Evolutionary conservation across 2,329 filamentous ascomycete genomes (phyloP).

Genomic region (Xylariaceae sp.): DNA sequence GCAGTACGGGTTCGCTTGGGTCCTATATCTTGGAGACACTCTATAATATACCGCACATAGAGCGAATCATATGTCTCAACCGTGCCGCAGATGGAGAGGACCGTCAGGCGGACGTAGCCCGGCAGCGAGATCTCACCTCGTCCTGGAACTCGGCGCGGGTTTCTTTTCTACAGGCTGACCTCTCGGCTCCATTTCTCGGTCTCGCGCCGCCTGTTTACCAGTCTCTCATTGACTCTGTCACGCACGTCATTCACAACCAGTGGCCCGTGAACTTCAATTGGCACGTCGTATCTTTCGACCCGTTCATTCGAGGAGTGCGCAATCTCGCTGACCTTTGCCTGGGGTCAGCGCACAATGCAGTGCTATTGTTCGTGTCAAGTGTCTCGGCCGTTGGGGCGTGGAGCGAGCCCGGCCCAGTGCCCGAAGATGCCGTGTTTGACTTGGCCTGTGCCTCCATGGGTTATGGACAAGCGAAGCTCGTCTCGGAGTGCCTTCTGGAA

Average conservation of each 20-base stretch:
- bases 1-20: conserved; percentile 48
- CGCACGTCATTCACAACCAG: conserved; percentile 40
- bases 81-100: conserved; percentile 9
- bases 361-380: not conserved
- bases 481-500: not conserved
- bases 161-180: conserved; percentile 22
- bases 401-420: not conserved
- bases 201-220: conserved; percentile 5
- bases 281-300: conserved; percentile 41
- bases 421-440: not conserved
- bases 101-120: conserved; percentile 1
- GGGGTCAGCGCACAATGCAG: not conserved
- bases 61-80: conserved; percentile 23
- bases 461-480: not conserved
- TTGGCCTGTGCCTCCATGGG: not conserved
- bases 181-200: conserved; percentile 14
- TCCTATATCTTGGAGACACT: conserved; percentile 48
- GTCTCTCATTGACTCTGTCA: not conserved
- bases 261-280: conserved; percentile 49
- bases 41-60: conserved; percentile 34
- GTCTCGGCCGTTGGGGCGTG: conserved; percentile 1
- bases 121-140: not conserved
- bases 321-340: conserved; percentile 3
- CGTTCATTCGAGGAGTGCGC: conserved; percentile 10
- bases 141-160: not conserved